Evolutionary conservation across 1,139 yeast genomes (phyloP), one percentile per base, ranked within the genome.

Genomic region (Zygosaccharomyces pseudobailii): DNA sequence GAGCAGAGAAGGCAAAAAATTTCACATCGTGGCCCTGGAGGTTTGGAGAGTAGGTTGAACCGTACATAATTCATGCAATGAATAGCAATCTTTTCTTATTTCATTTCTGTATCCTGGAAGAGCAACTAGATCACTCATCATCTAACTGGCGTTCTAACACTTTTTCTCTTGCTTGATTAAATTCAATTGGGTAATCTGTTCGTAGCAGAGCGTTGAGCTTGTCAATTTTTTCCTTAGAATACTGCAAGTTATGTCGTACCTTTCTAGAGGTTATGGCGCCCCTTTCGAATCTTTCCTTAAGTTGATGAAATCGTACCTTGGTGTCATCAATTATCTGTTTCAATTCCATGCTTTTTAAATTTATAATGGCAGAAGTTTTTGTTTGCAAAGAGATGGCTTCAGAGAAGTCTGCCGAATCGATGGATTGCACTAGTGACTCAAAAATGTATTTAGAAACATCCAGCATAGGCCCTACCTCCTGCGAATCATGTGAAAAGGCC

Each of bases 1-100:
- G 54, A 81, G 82, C 54, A 69, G 68, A 10, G 77, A 78, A 36
- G 80, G 81, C n/a, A 62, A 68, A 2, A 83, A 80, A 58, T 92
- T 92, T 66, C 78, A 76, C 48, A 80, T 92, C 3, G 68, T 84
- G 45, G 92, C 87, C 0, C 70, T 92, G 38, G 98, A 92, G 62
- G 76, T 92, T 1, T 92, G 98, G 98, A 75, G 85, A 52, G 74
- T 87, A 6, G 85, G 86, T 7, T 63, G 49, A 49, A 20, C 25
- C 22, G 20, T 27, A 23, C 30, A 41, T 30, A 39, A 24, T 20
- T 19, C 24, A 36, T 46, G 28, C 25, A 21, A 36, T 23, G 7
- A 25, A 36, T 20, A 19, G 13, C 39, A 13, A 36, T 13, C 22
- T 8, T 13, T 13, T 23, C 22, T 36, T 9, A 36, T 36, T 10